Base-by-base conservation (phyloP, 2,329 filamentous ascomycete species). In the Gaeumannomyces sp. region DNA sequence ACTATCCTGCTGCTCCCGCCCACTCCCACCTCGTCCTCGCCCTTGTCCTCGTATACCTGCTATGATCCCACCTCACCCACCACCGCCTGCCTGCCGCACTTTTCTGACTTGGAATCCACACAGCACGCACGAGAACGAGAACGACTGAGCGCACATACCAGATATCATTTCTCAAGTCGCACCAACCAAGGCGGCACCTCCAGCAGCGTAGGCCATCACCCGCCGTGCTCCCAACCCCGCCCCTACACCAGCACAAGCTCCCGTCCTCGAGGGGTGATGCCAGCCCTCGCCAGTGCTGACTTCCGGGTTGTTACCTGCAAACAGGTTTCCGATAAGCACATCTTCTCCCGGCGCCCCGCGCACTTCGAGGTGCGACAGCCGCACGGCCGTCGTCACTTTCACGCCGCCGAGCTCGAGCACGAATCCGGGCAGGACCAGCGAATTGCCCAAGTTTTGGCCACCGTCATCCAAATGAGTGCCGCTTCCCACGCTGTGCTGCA, bases 371-470 rank as follows among this genome's bases (percentile, higher is more conserved):
- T n/a, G 45, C 45, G 19, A 8, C 45, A 53, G 45, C 45, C 25
- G 45, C 45, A 53, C 22, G 22, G 8, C 45, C 45, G 45, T 53
- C 45, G 45, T 53, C 45, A n/a, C 10, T 11, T 53, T 25, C 45
- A 4, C 45, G 45, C 45, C 45, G 22, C 45, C 22, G 22, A 53
- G 45, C 45, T 53, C 45, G 45, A 53, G 19, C 45, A 53, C 45
- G 45, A 53, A 4, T 53, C 45, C 22, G 45, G n/a, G 19, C 33
- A 56, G 35, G 33, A 62, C 27, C 50, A 28, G 14, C 27, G 27
- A 16, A 62, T 62, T n/a, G 38, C 60, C 33, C 60, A 62, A 7
- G 50, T 62, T 29, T 22, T 62, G 28, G 33, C 60, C 38, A 53
- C 60, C 4, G 60, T 62, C 38, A 7, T 53, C 25, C 53, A 62